phyloP scores from a whole-genome alignment of 495 filamentous ascomycete species.

The Podospora didyma region DNA sequence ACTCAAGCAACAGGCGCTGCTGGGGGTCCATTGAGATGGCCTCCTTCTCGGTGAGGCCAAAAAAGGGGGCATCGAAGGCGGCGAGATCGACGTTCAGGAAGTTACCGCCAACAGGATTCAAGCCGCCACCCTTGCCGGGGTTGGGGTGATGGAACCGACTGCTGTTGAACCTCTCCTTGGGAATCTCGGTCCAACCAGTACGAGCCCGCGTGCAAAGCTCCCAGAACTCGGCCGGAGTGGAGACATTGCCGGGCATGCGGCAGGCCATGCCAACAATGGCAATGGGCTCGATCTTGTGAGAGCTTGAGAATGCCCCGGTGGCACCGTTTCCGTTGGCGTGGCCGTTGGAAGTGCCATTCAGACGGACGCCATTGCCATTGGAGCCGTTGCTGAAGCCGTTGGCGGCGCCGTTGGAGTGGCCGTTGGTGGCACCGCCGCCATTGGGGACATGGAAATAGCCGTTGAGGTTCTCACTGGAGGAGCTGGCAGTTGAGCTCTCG shows the following conservation, averaged over 20 bases:
- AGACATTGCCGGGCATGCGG: conserved; percentile 49
- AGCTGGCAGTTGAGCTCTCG: conserved; percentile 32
- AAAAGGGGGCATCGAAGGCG: conserved; percentile 80
- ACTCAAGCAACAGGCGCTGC: conserved; percentile 73
- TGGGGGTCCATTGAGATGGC: conserved; percentile 82
- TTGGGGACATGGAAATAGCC: conserved; percentile 23
- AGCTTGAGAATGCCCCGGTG: background rate
- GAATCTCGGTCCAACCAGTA: conserved; percentile 55
- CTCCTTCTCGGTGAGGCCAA: conserved; percentile 70
- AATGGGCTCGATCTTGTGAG: conserved; percentile 39
- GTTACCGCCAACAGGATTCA: conserved; percentile 72
- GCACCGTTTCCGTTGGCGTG: conserved; percentile 33
- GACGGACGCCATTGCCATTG: conserved; percentile 9
- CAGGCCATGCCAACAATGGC: conserved; percentile 56
- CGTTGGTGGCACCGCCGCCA: conserved; percentile 18
- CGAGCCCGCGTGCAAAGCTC: conserved; percentile 57
- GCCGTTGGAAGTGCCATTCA: conserved; percentile 26
- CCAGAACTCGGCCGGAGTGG: conserved; percentile 56
- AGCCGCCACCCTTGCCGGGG: conserved; percentile 66
- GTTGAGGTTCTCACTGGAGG: conserved; percentile 26
- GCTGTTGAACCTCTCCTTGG: conserved; percentile 63
- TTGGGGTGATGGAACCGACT: conserved; percentile 74
- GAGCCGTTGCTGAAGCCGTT: conserved; percentile 11
- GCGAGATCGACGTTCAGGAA: conserved; percentile 70
- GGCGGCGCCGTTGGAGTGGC: conserved; percentile 28